Conservation (phyloP, 176 grass and related monocot genomes). For the Luzula sylvatica region DNA sequence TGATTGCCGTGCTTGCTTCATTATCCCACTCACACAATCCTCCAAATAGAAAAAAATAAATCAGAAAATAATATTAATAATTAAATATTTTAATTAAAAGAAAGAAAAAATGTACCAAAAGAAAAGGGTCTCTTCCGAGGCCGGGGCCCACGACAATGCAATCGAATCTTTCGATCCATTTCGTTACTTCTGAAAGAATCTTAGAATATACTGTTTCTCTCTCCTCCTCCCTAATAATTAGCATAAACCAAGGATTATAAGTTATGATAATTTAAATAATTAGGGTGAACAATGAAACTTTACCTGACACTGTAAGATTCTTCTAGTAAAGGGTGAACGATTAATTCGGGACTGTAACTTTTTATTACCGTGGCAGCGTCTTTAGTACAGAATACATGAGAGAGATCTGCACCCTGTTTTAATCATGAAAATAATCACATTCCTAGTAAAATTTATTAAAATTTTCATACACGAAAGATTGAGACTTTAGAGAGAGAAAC, state of each 20-base stretch:
- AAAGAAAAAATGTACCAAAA: conserved; percentile 46
- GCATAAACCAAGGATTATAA: not conserved
- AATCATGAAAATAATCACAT: not conserved
- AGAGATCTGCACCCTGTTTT: conserved; percentile 83
- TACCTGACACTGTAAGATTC: conserved; percentile 94
- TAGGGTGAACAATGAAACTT: conserved; percentile 4
- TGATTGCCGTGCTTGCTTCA: conserved; percentile 49
- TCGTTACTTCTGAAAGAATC: conserved; percentile 69
- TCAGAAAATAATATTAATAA: not conserved
- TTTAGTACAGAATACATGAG: conserved; percentile 93
- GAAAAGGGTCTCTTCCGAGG: conserved; percentile 86
- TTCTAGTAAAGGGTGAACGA: conserved; percentile 87
- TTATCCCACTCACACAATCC: conserved; percentile 77
- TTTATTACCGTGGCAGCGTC: conserved; percentile 97
- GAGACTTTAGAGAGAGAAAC: conserved; percentile 21
- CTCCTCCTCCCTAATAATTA: conserved; percentile 51
- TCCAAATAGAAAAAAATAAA: conserved; percentile 28
- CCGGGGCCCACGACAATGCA: conserved; percentile 91
- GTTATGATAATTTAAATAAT: conserved; percentile 3
- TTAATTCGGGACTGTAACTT: conserved; percentile 90
- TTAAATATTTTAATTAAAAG: conserved; percentile 2
- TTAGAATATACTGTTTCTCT: conserved; percentile 40
- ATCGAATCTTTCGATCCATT: conserved; percentile 91
- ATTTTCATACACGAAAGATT: not conserved
- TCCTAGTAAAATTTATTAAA: not conserved